Evolutionary conservation across 2,329 filamentous ascomycete species (phyloP).

Genomic region (Cadophora sp.): DNA sequence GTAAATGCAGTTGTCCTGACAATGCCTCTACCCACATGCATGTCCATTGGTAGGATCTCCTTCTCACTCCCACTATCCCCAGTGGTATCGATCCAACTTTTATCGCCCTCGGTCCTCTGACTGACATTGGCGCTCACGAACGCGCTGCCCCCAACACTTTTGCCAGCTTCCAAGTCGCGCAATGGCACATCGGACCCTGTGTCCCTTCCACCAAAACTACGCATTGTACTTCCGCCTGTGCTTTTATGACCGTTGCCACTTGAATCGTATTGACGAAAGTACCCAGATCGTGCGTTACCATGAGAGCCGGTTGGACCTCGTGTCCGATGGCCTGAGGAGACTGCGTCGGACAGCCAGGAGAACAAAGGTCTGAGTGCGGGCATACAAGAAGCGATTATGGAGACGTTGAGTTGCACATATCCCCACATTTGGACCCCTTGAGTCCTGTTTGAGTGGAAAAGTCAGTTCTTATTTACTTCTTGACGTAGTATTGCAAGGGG

Average conservation of each 20-base stretch:
- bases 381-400: conserved; percentile 18
- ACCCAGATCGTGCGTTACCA: neutral
- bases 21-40: neutral
- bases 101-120: neutral
- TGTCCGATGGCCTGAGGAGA: neutral
- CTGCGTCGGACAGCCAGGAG: conserved; percentile 16
- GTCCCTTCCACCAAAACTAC: neutral
- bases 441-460: neutral
- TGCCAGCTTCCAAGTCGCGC: neutral
- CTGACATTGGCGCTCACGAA: conserved; percentile 3
- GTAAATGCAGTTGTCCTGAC: conserved; percentile 1
- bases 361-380: conserved; percentile 15
- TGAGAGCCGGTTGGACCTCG: neutral
- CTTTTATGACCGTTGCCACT: neutral
- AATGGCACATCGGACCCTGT: neutral
- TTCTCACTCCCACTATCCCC: conserved; percentile 3
- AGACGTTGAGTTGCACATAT: conserved; percentile 18
- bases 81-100: neutral
- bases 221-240: neutral
- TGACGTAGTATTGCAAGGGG: neutral
- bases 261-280: neutral
- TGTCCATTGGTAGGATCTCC: neutral
- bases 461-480: neutral
- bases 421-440: conserved; percentile 18
- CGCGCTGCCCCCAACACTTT: neutral